Evolutionary conservation across 2,329 filamentous ascomycete species (phyloP), one percentile per base, ranked within the genome.

Genomic region (Colletotrichum tabaci): DNA sequence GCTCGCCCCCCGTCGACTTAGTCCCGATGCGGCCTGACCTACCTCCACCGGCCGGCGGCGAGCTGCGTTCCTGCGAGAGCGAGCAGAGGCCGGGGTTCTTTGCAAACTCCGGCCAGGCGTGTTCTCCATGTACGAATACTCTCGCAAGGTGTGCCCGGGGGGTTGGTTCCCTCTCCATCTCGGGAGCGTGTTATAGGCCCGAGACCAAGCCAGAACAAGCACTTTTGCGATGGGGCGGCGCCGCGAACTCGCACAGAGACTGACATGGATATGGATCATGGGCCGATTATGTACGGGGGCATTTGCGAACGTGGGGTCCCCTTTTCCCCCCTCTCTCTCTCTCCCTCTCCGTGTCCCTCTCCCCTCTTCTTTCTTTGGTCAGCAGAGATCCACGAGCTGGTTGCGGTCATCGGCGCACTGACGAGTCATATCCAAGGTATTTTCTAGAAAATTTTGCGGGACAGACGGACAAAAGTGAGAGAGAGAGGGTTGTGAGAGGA

Each of bases 11-110:
- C 68, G 58, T 58, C 52, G 64, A 63, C 46, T 58, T 68, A 68
- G 40, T 44, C 52, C 57, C 46, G 58, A 68, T 40, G 35, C 38
- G 52, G 56, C 21, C n/a, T 35, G 38, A 15, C 46, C 26, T 26
- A 44, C 16, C 4, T 18, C 68, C 58, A 67, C 57, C 63, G 64
- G 64, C 57, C 64, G 57, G n/a, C 58, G 68, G 68, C 68, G 64
- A 63, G 58, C 52, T 58, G 64, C 52, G 67, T 40, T 26, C 49
- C 50, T 35, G 42, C 49, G 23, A 57, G 21, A 6, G 26, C 23
- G 53, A 42, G 62, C 26, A 30, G 26, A 30, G 26, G 26, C 26
- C 26, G 26, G 30, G 30, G 30, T 35, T 35, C 30, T 35, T 35
- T 35, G 30, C 30, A 7, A 35, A 35, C 9, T 1, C 30, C 7